Evolutionary conservation across 225 moss, liverwort and hornwort species (phyloP).

Genomic region (Anthoceros angustus): DNA sequence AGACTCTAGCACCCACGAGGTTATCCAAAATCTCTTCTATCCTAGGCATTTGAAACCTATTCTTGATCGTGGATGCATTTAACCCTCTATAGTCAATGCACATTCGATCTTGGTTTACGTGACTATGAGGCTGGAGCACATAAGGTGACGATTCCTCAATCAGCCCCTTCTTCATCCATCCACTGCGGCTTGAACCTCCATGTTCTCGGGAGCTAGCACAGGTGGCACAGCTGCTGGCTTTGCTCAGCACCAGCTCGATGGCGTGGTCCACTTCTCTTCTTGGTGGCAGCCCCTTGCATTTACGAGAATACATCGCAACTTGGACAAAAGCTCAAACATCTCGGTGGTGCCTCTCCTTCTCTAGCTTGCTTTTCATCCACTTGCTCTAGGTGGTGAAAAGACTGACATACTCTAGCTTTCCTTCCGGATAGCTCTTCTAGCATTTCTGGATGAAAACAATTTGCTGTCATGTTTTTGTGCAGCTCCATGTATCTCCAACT

Average conservation of each 20-base stretch:
- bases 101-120: slow-evolving; percentile 2
- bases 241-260: neutral
- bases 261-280: neutral
- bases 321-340: neutral
- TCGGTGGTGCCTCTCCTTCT: neutral
- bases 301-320: neutral
- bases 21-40: too few species aligned
- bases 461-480: neutral
- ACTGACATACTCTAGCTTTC: neutral
- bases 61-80: too few species aligned
- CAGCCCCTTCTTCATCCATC: neutral
- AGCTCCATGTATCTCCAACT: too few species aligned
- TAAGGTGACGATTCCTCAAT: slow-evolving; percentile 3
- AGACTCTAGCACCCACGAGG: neutral
- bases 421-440: neutral
- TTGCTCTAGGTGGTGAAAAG: neutral
- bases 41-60: too few species aligned
- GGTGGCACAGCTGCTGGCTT: slow-evolving; percentile 3
- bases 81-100: slow-evolving; percentile 9
- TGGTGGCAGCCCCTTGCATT: neutral
- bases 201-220: too few species aligned
- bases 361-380: neutral
- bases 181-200: too few species aligned
- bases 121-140: slow-evolving; percentile 10
- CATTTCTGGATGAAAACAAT: neutral